Evolutionary conservation across 345 rosid species (phyloP).

Genomic region (Eucalyptus melliodora): DNA sequence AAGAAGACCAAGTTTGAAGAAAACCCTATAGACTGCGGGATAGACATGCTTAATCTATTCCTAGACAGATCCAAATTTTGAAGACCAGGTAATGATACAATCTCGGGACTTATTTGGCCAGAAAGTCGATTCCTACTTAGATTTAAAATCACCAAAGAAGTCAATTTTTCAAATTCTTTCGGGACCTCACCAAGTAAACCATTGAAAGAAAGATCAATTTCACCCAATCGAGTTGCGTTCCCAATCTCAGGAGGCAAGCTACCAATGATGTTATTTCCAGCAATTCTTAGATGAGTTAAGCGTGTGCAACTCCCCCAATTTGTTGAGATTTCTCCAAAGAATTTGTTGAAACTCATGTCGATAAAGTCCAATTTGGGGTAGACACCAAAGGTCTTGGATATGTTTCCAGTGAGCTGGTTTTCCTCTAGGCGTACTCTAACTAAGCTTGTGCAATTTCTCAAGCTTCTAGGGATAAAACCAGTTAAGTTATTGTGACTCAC

Average conservation of each 20-base stretch:
- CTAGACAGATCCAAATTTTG: not conserved
- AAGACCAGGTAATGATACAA: not conserved
- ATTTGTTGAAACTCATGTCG: too few species aligned
- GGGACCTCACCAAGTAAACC: constrained; percentile 6
- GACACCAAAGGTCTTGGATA: too few species aligned
- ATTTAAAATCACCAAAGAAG: not conserved
- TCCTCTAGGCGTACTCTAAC: too few species aligned
- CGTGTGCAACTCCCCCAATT: constrained; percentile 5
- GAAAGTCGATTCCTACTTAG: constrained; percentile 8
- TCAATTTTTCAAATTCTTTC: constrained; percentile 1
- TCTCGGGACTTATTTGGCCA: not conserved
- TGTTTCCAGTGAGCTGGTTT: too few species aligned
- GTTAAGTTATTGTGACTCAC: too few species aligned
- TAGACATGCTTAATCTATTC: not conserved
- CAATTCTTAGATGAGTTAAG: not conserved
- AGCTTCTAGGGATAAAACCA: too few species aligned
- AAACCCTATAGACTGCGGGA: not conserved
- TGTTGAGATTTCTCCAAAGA: not conserved
- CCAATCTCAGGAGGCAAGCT: not conserved
- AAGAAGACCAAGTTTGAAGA: not conserved
- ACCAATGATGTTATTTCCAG: not conserved
- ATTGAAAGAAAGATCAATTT: not conserved
- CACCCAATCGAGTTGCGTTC: not conserved
- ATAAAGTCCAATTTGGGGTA: too few species aligned
- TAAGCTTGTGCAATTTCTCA: too few species aligned